Base-by-base conservation (phyloP, 345 rosid genomes). In the Combretum micranthum region DNA sequence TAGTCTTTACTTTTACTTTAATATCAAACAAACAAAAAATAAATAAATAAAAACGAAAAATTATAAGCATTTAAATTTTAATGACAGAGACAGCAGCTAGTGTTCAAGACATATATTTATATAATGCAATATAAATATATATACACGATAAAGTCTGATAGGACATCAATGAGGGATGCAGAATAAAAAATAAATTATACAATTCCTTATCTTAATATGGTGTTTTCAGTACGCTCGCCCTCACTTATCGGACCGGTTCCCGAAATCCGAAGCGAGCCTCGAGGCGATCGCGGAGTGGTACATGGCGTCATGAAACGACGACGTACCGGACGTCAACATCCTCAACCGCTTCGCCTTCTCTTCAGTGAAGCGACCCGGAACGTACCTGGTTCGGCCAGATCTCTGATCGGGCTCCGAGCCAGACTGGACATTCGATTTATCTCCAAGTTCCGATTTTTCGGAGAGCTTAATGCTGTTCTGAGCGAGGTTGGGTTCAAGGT, bases 271-370 rank as follows among this genome's bases (percentile, higher is more conserved):
- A 15, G 87, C 95, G 43, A 86, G 80, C 8, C 90, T 75, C 13
- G 95, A 74, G 0, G 90, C 95, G 56, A 86, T 81, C 21, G 86
- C 81, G 2, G 90, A 86, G 71, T 86, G 94, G 65, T 81, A 86
- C 94, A 83, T 86, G 46, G 75, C 58, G 47, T 83, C 89, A 68
- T 86, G 89, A 59, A 83, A 83, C 46, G 93, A 47, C 42, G 68
- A 63, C 10, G 62, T 69, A 65, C 77, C 84, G 47, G 56, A 56
- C 16, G 74, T 77, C 77, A 79, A 77, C 81, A 50, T 69, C 32
- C 90, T 60, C 2, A 86, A 81, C 64, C 72, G 80, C 64, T 57
- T 79, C 20, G 90, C 95, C 59, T 86, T 83, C 78, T 83, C 86
- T 60, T 81, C 87, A 44, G 90, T 83, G 76, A 83, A 85, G 44